Evolutionary conservation across 208 protist species (phyloP), one percentile per base, ranked within the genome.

Genomic region (Leishmania tropica): DNA sequence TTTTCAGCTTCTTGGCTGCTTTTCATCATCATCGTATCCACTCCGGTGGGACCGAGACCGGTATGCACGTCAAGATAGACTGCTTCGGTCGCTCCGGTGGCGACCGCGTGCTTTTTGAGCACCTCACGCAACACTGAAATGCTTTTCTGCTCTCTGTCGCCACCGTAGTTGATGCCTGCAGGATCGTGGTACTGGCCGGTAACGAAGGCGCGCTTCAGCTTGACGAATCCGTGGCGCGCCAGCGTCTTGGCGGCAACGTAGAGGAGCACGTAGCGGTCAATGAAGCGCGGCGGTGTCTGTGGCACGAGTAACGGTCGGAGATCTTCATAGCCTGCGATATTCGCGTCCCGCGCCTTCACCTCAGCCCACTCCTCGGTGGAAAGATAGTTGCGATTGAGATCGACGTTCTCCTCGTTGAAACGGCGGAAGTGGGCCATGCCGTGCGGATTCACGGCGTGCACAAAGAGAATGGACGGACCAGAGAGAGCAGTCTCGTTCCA

Each of bases 371-470:
- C 84, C 58, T 91, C 88, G 37, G 64, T 35, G 10, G 86, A 87
- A 60, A 95, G 85, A 76, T 95, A 93, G 86, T 98, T 98, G 78
- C 90, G 92, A 67, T 93, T 92, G 65, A 98, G 88, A 68, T 96
- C 91, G 17, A 96, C 92, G 78, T 96, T 96, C 67, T 96, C 90
- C 79, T 98, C 95, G 85, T 98, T 98, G 78, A 87, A 90, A 65
- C 83, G 88, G 48, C 91, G 89, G 81, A 89, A 89, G 84, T 96
- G 84, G 3, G 90, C 88, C 93, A 98, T 96, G 58, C 95, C 95
- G 84, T 94, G 94, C 3, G 95, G 95, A 79, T 98, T 98, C 67
- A 98, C 75, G 42, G 92, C 92, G 80, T 98, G 95, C 31, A 98
- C 78, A 79, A 97, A 96, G 65, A 98, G 87, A 19, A 98, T 85